Percentiles rank a stretch among this genome's conserved stretches.
Evolutionary conservation across 2,329 filamentous ascomycete species (phyloP).

Genomic region (Talaromyces rugulosus): DNA sequence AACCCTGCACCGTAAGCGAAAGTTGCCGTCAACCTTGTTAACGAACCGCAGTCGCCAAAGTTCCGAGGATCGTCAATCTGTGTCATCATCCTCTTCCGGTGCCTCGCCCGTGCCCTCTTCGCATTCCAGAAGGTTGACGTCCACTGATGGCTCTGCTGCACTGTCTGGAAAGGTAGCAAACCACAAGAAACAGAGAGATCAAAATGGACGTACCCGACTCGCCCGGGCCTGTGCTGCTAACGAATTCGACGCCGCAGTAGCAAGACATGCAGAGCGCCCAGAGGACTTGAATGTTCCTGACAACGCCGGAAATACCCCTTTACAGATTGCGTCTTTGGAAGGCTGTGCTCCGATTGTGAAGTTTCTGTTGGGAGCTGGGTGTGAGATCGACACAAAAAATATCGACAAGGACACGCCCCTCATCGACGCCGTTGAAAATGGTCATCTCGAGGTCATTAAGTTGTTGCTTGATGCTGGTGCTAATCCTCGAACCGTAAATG

Average conservation of each 20-base stretch:
- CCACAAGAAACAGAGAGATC: constrained; percentile 84
- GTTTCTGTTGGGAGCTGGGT: constrained; percentile 78
- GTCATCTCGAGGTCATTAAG: constrained; percentile 82
- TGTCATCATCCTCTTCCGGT: constrained; percentile 43
- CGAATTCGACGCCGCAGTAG: constrained; percentile 73
- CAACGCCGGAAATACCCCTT: constrained; percentile 91
- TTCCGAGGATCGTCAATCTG: constrained; percentile 44
- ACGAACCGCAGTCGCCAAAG: constrained; percentile 39
- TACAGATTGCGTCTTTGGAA: constrained; percentile 88
- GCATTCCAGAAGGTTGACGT: constrained; percentile 37
- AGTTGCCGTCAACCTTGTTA: constrained; percentile 37
- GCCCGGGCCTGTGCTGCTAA: constrained; percentile 87
- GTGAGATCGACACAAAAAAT: constrained; percentile 74
- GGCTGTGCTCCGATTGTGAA: constrained; percentile 84
- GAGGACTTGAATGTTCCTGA: constrained; percentile 87
- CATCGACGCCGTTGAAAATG: constrained; percentile 94
- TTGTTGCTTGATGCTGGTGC: constrained; percentile 80
- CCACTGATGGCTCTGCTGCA: constrained; percentile 44
- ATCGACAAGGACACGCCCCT: constrained; percentile 86
- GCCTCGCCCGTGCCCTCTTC: constrained; percentile 40
- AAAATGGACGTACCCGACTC: constrained; percentile 84
- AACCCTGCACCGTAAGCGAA: constrained; percentile 28
- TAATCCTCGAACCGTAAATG: constrained; percentile 85
- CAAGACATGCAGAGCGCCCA: constrained; percentile 70
- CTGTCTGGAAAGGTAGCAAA: constrained; percentile 62